Base-by-base conservation (phyloP, 2,329 filamentous ascomycete species). In the Lachnellula subtilissima region DNA sequence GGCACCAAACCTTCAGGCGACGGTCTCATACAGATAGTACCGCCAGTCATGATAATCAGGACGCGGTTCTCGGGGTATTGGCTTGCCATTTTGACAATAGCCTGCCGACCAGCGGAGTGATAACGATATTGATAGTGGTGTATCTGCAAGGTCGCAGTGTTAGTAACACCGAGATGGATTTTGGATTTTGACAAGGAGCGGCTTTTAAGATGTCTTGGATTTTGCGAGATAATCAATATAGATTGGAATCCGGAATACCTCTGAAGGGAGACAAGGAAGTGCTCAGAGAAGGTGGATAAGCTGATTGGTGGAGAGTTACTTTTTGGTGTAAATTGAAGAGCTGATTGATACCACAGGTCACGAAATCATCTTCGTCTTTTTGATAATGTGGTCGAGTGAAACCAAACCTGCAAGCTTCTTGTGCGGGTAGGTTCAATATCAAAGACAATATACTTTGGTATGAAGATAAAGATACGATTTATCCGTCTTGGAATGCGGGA, bases 21-120 rank as follows among this genome's bases (percentile, higher is more conserved):
- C 48, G 77, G 78, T 65, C 79, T 78, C 86, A 89, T 89, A 70
- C 85, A 89, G 62, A 89, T 89, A 3, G 81, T 84, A 8, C 81
- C 81, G 15, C 81, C 78, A 8, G 86, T 89, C 75, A 88, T 87
- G 65, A 89, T 82, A 37, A 70, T 83, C 57, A 89, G 74, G 9
- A 89, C 82, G 48, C 83, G 75, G 19, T 82, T 80, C 65, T 88
- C 84, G 23, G 79, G 80, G 37, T 64, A 64, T 36, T 64, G 61
- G 15, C 62, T 55, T 8, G 61, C 58, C 63, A 66, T 67, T 5
- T 50, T 61, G 56, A 22, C 4, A 23, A 17, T 17, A 11, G 40
- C 4, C 19, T n/a, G 14, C 17, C 17, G 15, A 7, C 17, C 15
- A 43, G 25, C 25, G 25, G 3, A 7, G 25, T 25, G 17, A 43